Percentiles rank a stretch among this genome's conserved stretches.
Conservation (phyloP, 2,329 filamentous ascomycete genomes). For the Chaetomium strumarium region DNA sequence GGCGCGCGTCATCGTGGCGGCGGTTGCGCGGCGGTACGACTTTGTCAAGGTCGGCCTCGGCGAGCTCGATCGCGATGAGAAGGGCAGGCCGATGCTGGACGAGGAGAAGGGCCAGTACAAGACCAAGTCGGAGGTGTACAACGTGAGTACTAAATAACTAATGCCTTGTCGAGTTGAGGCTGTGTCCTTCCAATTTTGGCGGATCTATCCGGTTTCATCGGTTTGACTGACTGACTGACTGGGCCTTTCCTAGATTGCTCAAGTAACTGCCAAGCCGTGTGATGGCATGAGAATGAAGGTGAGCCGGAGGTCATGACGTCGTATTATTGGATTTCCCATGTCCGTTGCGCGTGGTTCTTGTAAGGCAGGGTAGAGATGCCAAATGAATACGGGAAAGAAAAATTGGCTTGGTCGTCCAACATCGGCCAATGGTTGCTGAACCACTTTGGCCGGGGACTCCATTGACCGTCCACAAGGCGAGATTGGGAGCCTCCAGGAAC, state of each 20-base stretch:
- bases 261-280: constrained; percentile 28
- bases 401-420: no score
- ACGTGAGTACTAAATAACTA: constrained; percentile 21
- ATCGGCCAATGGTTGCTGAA: no score
- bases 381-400: no score
- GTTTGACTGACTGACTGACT: constrained; percentile 1
- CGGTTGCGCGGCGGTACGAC: constrained; percentile 27
- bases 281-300: constrained; percentile 28
- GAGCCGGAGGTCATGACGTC: constrained; percentile 12
- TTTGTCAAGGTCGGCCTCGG: constrained; percentile 31
- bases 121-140: constrained; percentile 26
- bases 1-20: constrained; percentile 29
- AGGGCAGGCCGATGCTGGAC: constrained; percentile 20
- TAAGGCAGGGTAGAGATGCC: no score
- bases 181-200: neutral
- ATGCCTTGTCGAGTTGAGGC: neutral
- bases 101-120: constrained; percentile 24
- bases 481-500: no score
- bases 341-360: neutral
- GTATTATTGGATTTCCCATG: neutral
- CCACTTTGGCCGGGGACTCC: no score
- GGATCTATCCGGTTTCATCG: no score
- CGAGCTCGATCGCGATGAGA: constrained; percentile 24
- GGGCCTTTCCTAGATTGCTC: constrained; percentile 17
- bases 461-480: no score